These are phyloP conservation scores for Buxus sempervirens DNA, from an alignment of 164 flowering plant genomes.

Conservation along the genomic window DNA sequence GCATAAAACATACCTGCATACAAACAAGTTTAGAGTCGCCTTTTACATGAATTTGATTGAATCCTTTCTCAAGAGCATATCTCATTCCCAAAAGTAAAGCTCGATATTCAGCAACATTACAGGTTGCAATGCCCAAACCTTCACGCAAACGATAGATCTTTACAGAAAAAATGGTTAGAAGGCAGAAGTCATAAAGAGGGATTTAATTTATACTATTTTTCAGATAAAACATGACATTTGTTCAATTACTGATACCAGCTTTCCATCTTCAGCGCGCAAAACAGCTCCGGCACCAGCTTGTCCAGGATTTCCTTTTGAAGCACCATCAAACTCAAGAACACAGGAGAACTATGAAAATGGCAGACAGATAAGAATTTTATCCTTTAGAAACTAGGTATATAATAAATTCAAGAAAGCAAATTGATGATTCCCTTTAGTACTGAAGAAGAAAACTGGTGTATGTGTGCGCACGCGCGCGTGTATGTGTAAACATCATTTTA, in stretches of 20 bases:
- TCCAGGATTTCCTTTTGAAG: constrained; percentile 97
- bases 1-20: constrained; percentile 59
- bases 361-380: no score
- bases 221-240: constrained; percentile 7
- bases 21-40: constrained; percentile 89
- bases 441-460: no score
- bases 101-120: constrained; percentile 80
- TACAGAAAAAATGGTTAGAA: constrained; percentile 10
- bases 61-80: constrained; percentile 71
- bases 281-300: constrained; percentile 90
- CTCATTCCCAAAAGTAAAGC: constrained; percentile 69
- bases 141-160: constrained; percentile 77
- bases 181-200: neutral
- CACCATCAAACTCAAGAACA: constrained; percentile 90
- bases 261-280: constrained; percentile 68
- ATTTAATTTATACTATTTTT: neutral
- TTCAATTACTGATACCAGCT: constrained; percentile 41
- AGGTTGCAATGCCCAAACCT: constrained; percentile 73
- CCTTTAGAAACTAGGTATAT: no score
- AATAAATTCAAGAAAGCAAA: no score
- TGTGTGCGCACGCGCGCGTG: no score
- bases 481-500: no score
- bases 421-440: no score
- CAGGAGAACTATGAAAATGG: constrained; percentile 45
- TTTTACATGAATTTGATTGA: constrained; percentile 47